Evolutionary conservation across 208 protist genomes (phyloP), one percentile per base, ranked within the genome.

Genomic region (Leishmania turanica): DNA sequence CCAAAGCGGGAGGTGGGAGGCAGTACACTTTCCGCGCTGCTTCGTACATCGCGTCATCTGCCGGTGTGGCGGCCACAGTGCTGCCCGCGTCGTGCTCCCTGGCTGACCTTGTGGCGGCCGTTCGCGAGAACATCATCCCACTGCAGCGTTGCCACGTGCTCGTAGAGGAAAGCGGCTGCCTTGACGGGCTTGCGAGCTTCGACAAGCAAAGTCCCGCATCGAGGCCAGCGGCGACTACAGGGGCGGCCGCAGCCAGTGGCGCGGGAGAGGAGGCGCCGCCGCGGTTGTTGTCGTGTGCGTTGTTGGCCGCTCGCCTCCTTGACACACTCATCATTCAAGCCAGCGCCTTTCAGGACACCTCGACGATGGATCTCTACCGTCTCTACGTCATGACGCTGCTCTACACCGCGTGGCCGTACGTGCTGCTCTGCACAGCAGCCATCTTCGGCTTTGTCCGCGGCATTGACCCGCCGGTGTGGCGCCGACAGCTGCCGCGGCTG

Each of bases 301-400:
- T 58, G 31, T 71, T 85, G 15, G 81, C 81, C 4, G 83, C 79
- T 68, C 77, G 77, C 9, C 83, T 88, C 58, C 81, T 97, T 49
- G 92, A 97, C 83, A 90, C 84, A 51, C 87, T 97, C 27, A 95
- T 94, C 73, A 87, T 94, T 27, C 88, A 88, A 19, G 86, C 89
- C 62, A 96, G 93, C 79, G 85, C 88, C 6, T 27, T 92, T 4
- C 95, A 97, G 79, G 83, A 90, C 70, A 88, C 88, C 60, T 87
- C 90, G 42, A 91, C 88, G 11, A 89, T 95, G 85, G 88, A 93
- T 71, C 76, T 92, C 42, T 97, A 94, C 78, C 86, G 91, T 64
- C 89, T 94, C 31, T 93, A 96, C 78, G 93, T 96, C 83, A 86
- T 91, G 77, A 53, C 96, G 71, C 81, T 97, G 31, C 69, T 97